Percentiles rank a stretch among this genome's conserved stretches.
Evolutionary conservation across 1,284 basidiomycete species (phyloP).

Genomic region (Porogramme epimiltina): DNA sequence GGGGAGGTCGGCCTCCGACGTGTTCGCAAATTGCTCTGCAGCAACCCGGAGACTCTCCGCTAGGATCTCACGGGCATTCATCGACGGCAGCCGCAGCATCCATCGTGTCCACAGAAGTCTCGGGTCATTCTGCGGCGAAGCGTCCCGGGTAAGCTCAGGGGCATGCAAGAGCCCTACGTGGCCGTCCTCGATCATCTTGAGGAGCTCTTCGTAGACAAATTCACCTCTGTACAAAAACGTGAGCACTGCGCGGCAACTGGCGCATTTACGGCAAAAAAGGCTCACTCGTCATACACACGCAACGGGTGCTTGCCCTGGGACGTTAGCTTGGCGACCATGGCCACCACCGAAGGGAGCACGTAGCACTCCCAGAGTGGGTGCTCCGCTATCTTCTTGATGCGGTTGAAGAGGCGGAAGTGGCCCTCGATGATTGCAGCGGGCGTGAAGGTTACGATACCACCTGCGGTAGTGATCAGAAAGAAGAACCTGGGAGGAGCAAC

Average conservation of each 20-base stretch:
- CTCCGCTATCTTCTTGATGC: conserved; percentile 49
- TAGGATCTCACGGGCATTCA: conserved; percentile 39
- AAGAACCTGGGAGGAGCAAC: background rate
- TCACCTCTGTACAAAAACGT: conserved; percentile 29
- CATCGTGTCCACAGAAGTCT: conserved; percentile 30
- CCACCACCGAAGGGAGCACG: conserved; percentile 60
- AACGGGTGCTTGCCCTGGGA: conserved; percentile 25
- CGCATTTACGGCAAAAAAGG: background rate
- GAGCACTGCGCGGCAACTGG: background rate
- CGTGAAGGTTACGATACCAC: conserved; percentile 70
- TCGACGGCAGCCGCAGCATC: conserved; percentile 23
- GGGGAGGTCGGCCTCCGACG: conserved; percentile 25
- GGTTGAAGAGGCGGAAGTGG: conserved; percentile 42
- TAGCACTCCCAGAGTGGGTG: conserved; percentile 71
- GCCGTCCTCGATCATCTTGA: conserved; percentile 53
- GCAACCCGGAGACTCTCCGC: conserved; percentile 45
- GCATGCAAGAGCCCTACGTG: conserved; percentile 49
- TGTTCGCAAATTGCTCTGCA: conserved; percentile 33
- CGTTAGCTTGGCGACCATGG: conserved; percentile 38
- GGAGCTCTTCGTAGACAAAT: conserved; percentile 42
- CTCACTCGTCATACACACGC: conserved; percentile 27
- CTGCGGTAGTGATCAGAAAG: conserved; percentile 35
- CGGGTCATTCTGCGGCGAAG: conserved; percentile 13
- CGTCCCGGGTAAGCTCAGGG: conserved; percentile 34
- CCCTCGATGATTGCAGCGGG: conserved; percentile 56